Percentiles rank a stretch among this genome's conserved stretches.
Evolutionary conservation across 352 stramenopile species (phyloP).

Genomic region (Phytopythium montanum): DNA sequence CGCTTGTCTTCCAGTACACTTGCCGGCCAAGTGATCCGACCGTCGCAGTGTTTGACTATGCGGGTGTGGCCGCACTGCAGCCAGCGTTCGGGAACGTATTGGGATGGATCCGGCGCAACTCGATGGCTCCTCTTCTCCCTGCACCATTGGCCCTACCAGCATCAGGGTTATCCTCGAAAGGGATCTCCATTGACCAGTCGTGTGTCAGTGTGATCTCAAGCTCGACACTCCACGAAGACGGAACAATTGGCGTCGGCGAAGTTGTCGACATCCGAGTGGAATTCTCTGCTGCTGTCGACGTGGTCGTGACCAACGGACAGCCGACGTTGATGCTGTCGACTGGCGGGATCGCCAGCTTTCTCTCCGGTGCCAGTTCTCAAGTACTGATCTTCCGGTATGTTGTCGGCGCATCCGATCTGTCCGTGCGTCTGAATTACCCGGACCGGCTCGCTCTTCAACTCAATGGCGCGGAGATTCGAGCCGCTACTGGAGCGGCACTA

Average conservation of each 20-base stretch:
- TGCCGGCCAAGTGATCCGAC: conserved; percentile 32
- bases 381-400: conserved; percentile 47
- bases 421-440: conserved; percentile 28
- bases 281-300: conserved; percentile 45
- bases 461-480: conserved; percentile 38
- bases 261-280: conserved; percentile 47
- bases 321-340: conserved; percentile 44
- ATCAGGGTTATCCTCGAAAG: conserved; percentile 39
- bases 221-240: conserved; percentile 45
- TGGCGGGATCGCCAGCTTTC: conserved; percentile 35
- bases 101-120: conserved; percentile 48
- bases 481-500: conserved; percentile 10
- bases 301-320: conserved; percentile 25
- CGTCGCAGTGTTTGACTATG: conserved; percentile 37
- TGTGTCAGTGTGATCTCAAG: conserved; percentile 34
- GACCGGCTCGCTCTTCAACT: conserved; percentile 38
- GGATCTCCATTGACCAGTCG: conserved; percentile 48
- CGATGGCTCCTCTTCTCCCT: conserved; percentile 27
- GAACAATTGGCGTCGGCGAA: conserved; percentile 48
- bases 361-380: conserved; percentile 31
- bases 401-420: conserved; percentile 34
- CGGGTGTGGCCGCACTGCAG: conserved; percentile 25
- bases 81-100: conserved; percentile 34
- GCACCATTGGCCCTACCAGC: conserved; percentile 38
- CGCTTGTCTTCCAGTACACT: conserved; percentile 45